Evolutionary conservation across 2,329 filamentous ascomycete genomes (phyloP), one percentile per base, ranked within the genome.

Genomic region (Trichoderma simmonsii): DNA sequence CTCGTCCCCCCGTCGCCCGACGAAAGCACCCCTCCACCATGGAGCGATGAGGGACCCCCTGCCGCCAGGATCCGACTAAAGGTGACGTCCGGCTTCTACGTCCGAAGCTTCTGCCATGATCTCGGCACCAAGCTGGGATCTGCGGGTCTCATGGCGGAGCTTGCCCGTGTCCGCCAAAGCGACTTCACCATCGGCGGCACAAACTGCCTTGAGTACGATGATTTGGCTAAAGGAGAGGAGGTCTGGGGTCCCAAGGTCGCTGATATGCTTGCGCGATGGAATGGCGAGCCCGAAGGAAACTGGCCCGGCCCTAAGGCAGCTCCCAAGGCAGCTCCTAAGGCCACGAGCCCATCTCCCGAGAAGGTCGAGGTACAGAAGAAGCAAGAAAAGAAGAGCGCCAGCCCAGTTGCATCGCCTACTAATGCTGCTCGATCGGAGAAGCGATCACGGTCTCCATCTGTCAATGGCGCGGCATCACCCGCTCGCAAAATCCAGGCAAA

Each of bases 11-110:
- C 85, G 6, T 77, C 84, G 1, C 83, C 85, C 0, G 82, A 82
- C 59, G 78, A 84, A 30, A 80, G 84, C 77, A 83, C 85, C 1
- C 86, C 87, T 6, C 85, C 86, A 7, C 87, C 88, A 0, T 90
- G 88, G 88, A 85, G 83, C 51, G 88, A 85, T 79, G 84, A 90
- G 77, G 89, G 87, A 0, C 90, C 94, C 1, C 90, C 95, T 1
- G 96, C 95, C 1, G 93, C 89, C 63, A 92, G 89, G 78, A 89
- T 99, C 73, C 91, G 92, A 71, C 94, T 99, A 89, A 97, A 93
- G 0, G 95, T 98, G 66, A 94, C 94, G 2, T 97, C 94, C 0
- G 96, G 96, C 51, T 99, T 98, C 85, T 99, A 99, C 81, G 95
- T 99, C 15, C 92, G 96, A 74, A 97, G 93, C 72, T 90, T 99